Conservation (phyloP, 768 basidiomycete species). For the Saitozyma sp. region DNA sequence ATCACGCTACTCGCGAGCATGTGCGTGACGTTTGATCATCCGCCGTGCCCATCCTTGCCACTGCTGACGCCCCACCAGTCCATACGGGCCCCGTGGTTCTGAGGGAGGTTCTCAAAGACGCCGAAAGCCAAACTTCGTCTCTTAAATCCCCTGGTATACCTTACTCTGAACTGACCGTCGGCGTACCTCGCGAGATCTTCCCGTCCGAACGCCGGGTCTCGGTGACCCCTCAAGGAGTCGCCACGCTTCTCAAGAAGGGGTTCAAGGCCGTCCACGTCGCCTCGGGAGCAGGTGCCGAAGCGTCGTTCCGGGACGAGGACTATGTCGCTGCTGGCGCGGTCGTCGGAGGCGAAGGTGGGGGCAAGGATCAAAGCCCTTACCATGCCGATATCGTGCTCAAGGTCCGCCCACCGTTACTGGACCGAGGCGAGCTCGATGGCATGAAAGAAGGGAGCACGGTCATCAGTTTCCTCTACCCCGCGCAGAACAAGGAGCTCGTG, state of each 20-base stretch:
- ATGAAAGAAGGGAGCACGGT: slow-evolving; percentile 75
- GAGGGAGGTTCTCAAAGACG: too few relatives aligned
- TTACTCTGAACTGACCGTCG: slow-evolving; percentile 72
- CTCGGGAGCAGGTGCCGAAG: slow-evolving; percentile 66
- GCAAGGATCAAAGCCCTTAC: slow-evolving; percentile 5
- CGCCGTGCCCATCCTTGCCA: too few relatives aligned
- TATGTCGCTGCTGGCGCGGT: slow-evolving; percentile 77
- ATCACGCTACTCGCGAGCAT: too few relatives aligned
- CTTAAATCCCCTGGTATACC: slow-evolving; percentile 55
- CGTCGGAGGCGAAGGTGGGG: slow-evolving; percentile 53
- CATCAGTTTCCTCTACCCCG: slow-evolving; percentile 80
- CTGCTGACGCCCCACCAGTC: too few relatives aligned
- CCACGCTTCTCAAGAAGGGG: slow-evolving; percentile 77
- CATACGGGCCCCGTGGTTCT: too few relatives aligned
- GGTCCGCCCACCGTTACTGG: slow-evolving; percentile 70
- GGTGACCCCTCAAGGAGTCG: slow-evolving; percentile 75
- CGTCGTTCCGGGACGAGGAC: slow-evolving; percentile 79
- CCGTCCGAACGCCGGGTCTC: slow-evolving; percentile 78
- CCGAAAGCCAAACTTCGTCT: too few relatives aligned
- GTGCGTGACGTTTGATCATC: too few relatives aligned
- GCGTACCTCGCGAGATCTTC: slow-evolving; percentile 73
- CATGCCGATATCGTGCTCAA: slow-evolving; percentile 72
- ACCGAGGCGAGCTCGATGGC: slow-evolving; percentile 62
- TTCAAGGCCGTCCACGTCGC: slow-evolving; percentile 73
- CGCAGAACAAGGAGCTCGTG: slow-evolving; percentile 74